Conservation (phyloP, 2,329 filamentous ascomycete genomes). For the Alternaria consortialis region DNA sequence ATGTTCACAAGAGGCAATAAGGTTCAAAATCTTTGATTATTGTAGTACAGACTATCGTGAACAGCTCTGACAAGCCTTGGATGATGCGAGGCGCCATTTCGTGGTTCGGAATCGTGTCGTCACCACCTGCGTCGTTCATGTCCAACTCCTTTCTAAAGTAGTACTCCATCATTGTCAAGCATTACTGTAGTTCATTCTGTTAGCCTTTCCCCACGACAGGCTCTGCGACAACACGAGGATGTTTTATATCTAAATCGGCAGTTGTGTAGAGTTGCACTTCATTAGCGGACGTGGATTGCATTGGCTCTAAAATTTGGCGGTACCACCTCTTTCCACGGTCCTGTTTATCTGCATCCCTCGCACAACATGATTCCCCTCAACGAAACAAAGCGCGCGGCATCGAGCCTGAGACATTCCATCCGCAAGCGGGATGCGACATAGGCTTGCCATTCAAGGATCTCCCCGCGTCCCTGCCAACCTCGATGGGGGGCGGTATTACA, state of each 20-base stretch:
- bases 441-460: not conserved
- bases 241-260: not conserved
- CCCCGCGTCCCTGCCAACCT: not conserved
- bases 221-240: no score
- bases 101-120: not conserved
- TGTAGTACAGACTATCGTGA: not conserved
- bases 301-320: not conserved
- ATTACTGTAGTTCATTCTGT: not conserved
- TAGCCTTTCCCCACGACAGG: not conserved
- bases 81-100: not conserved
- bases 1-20: not conserved
- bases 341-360: not conserved
- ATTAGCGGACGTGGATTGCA: not conserved
- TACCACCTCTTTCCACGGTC: not conserved
- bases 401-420: not conserved
- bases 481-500: not conserved
- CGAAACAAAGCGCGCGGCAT: not conserved
- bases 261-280: not conserved
- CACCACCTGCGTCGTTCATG: not conserved
- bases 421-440: not conserved
- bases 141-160: not conserved
- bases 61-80: not conserved
- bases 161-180: not conserved
- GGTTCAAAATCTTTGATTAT: not conserved
- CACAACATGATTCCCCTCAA: not conserved